Evolutionary conservation across 2,329 filamentous ascomycete species (phyloP).

Genomic region (Talaromyces rugulosus): DNA sequence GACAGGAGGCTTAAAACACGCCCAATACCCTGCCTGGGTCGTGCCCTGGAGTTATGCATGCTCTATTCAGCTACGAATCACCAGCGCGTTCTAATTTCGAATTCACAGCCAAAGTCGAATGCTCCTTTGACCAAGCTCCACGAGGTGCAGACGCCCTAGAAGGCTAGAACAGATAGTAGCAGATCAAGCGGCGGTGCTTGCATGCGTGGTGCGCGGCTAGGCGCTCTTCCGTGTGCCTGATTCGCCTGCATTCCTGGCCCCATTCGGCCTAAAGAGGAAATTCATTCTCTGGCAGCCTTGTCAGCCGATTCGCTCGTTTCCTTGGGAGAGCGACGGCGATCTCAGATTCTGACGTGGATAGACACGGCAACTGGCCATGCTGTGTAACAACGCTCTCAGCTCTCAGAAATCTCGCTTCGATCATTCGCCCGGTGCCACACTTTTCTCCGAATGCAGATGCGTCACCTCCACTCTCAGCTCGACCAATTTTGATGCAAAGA

Average conservation of each 20-base stretch:
- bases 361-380: not conserved
- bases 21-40: not conserved
- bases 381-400: not conserved
- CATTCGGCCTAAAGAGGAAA: not conserved
- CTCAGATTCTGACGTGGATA: not conserved
- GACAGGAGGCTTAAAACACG: not conserved
- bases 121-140: not conserved
- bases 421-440: not conserved
- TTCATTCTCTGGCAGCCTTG: not conserved
- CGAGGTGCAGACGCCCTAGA: not conserved
- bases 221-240: not conserved
- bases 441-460: not conserved
- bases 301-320: not conserved
- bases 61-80: not conserved
- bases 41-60: not conserved
- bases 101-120: no score
- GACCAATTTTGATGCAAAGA: not conserved
- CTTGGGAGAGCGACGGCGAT: not conserved
- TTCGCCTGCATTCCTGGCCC: not conserved
- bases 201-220: not conserved
- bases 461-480: not conserved
- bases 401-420: not conserved
- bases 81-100: not conserved
- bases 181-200: not conserved
- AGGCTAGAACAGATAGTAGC: not conserved